These are phyloP conservation scores for Pholiota adiposa DNA, from an alignment of 1,284 basidiomycete genomes.

Conservation along the genomic window DNA sequence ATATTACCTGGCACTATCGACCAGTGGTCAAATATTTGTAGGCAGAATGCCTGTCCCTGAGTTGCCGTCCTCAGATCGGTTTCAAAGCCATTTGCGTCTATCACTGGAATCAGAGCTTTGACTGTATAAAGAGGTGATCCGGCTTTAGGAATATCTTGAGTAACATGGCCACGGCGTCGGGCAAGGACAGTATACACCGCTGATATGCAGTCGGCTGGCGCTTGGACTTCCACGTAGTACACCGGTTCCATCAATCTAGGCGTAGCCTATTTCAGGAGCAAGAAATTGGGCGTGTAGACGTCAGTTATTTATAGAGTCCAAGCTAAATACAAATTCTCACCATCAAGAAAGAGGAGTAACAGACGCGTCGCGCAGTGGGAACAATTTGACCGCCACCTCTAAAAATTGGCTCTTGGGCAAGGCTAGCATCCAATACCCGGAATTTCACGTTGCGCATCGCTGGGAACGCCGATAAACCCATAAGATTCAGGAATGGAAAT, in stretches of 20 bases:
- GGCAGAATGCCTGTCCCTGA: slow-evolving; percentile 96
- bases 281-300: slow-evolving; percentile 16
- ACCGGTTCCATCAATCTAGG: slow-evolving; percentile 96
- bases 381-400: slow-evolving; percentile 99
- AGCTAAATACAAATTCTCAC: slow-evolving; percentile 45
- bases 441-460: slow-evolving; percentile 99
- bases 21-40: slow-evolving; percentile 99
- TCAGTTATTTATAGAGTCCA: slow-evolving; percentile 16
- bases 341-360: slow-evolving; percentile 99
- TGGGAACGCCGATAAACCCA: slow-evolving; percentile 33
- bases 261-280: slow-evolving; percentile 63
- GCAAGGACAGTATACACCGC: slow-evolving; percentile 98
- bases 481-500: neutral
- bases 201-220: slow-evolving; percentile 97
- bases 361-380: slow-evolving; percentile 95
- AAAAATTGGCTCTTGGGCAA: slow-evolving; percentile 96
- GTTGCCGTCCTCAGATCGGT: slow-evolving; percentile 97
- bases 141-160: slow-evolving; percentile 95
- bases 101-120: slow-evolving; percentile 96
- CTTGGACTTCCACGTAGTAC: slow-evolving; percentile 98
- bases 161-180: slow-evolving; percentile 95
- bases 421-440: slow-evolving; percentile 88
- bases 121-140: slow-evolving; percentile 98
- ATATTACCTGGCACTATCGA: slow-evolving; percentile 88
- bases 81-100: slow-evolving; percentile 99